A percentile compares a stretch with the other conserved stretches of the same genome.
Conservation (phyloP, 2,329 filamentous ascomycete species). For the Fusarium xylarioides region DNA sequence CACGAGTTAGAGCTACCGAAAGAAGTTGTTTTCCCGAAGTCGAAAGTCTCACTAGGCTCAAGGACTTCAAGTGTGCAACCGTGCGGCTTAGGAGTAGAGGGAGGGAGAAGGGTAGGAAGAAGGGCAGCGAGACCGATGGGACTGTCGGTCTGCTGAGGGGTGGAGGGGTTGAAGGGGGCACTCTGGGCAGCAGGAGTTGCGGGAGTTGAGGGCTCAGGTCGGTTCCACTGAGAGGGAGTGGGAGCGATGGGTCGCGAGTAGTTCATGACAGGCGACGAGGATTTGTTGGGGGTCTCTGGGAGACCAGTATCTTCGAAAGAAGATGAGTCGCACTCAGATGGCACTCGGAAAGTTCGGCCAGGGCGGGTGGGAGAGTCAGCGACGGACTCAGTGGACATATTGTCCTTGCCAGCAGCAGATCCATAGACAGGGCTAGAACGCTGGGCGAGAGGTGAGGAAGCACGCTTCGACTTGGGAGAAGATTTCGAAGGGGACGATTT, state of each 20-base stretch:
- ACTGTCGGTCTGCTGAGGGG: slow-evolving; percentile 14
- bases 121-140: slow-evolving; percentile 36
- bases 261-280: slow-evolving; percentile 30
- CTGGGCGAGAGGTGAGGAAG: slow-evolving; percentile 40
- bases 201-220: slow-evolving; percentile 37
- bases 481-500: slow-evolving; percentile 7
- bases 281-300: slow-evolving; percentile 13
- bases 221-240: slow-evolving; percentile 43
- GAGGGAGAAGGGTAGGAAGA: slow-evolving; percentile 24
- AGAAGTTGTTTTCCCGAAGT: slow-evolving; percentile 44
- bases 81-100: neutral
- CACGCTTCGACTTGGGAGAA: slow-evolving; percentile 39
- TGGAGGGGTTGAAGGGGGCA: neutral
- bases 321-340: slow-evolving; percentile 33
- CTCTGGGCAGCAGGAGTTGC: slow-evolving; percentile 21
- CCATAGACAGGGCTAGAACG: slow-evolving; percentile 20
- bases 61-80: neutral
- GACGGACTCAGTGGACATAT: neutral
- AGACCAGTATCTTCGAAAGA: slow-evolving; percentile 7
- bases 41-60: slow-evolving; percentile 24
- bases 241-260: slow-evolving; percentile 42
- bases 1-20: slow-evolving; percentile 43
- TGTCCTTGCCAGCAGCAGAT: slow-evolving; percentile 1
- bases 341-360: slow-evolving; percentile 30
- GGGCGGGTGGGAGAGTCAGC: slow-evolving; percentile 21